A percentile compares a stretch with the other conserved stretches of the same genome.
These are phyloP conservation scores for Prunus mira DNA, from an alignment of 306 rosid genomes.

Conservation along the genomic window DNA sequence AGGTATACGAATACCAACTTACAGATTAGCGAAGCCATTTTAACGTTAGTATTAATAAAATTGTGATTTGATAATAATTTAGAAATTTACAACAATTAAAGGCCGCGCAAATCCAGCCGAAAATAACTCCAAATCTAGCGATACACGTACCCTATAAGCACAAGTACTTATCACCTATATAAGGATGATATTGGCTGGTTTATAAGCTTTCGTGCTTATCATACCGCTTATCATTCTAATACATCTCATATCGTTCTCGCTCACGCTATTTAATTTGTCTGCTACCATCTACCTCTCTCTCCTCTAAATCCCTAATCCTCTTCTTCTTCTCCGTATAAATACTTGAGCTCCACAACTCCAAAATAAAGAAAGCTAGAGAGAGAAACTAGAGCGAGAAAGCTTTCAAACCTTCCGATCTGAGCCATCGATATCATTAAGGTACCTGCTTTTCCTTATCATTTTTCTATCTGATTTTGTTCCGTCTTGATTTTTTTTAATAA, in stretches of 20 bases:
- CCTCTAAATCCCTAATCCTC: slow-evolving; percentile 77
- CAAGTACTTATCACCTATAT: accelerated
- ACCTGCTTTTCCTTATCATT: slow-evolving; percentile 21
- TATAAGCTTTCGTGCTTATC: accelerated
- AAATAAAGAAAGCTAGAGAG: slow-evolving; percentile 52
- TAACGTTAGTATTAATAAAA: no score
- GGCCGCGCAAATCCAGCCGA: slow-evolving; percentile 42
- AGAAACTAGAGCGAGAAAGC: slow-evolving; percentile 67
- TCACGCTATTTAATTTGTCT: slow-evolving; percentile 86
- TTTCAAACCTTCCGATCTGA: slow-evolving; percentile 68
- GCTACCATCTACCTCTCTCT: slow-evolving; percentile 48
- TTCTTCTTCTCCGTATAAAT: slow-evolving; percentile 53
- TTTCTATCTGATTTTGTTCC: slow-evolving; percentile 15
- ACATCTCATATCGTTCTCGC: slow-evolving; percentile 47
- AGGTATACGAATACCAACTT: no score
- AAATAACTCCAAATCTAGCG: slow-evolving; percentile 41
- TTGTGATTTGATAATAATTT: background rate
- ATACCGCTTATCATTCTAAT: background rate
- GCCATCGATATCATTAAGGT: slow-evolving; percentile 42
- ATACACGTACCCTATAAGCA: slow-evolving; percentile 29
- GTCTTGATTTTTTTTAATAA: background rate
- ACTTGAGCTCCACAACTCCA: slow-evolving; percentile 40
- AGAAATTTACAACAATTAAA: slow-evolving; percentile 14
- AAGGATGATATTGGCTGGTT: accelerated
- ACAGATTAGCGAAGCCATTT: no score